Evolutionary conservation across 192 early-diverging fungal species (phyloP).

Genomic region (Linnemannia exigua): DNA sequence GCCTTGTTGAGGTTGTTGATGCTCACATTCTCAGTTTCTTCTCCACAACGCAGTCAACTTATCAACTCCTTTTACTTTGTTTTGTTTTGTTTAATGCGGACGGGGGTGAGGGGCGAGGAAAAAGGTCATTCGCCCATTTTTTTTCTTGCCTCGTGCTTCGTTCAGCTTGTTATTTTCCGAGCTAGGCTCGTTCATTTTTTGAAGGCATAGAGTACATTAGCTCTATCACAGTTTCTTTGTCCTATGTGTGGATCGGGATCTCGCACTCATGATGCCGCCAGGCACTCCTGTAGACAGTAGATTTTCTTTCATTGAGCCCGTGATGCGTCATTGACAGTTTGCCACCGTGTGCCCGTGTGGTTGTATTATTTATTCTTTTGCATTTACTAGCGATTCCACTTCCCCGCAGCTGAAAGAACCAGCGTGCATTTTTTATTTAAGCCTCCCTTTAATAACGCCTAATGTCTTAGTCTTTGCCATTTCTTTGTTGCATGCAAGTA

Average conservation of each 20-base stretch:
- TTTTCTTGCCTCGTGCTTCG: not conserved
- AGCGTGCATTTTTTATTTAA: too few relatives aligned
- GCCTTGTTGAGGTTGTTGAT: too few relatives aligned
- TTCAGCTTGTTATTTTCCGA: not conserved
- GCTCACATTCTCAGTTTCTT: not conserved
- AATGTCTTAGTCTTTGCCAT: too few relatives aligned
- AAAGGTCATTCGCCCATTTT: not conserved
- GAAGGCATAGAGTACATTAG: not conserved
- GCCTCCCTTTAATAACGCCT: not conserved
- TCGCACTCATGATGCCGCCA: too few relatives aligned
- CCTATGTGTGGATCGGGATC: not conserved
- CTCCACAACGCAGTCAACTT: not conserved
- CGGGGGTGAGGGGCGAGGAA: not conserved
- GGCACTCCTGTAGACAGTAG: not conserved
- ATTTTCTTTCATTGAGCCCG: not conserved
- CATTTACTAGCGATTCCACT: too few relatives aligned
- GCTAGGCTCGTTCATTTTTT: not conserved
- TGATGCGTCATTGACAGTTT: not conserved
- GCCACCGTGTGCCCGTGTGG: not conserved
- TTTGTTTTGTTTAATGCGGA: not conserved
- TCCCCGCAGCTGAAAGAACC: too few relatives aligned
- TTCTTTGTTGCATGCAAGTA: not conserved
- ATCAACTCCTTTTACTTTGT: too few relatives aligned
- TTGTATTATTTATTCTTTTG: not conserved
- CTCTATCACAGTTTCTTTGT: not conserved